A percentile compares a stretch with the other conserved stretches of the same genome.
These are phyloP conservation scores for Xylariales sp. DNA, from an alignment of 2,329 filamentous ascomycete genomes.

Conservation along the genomic window DNA sequence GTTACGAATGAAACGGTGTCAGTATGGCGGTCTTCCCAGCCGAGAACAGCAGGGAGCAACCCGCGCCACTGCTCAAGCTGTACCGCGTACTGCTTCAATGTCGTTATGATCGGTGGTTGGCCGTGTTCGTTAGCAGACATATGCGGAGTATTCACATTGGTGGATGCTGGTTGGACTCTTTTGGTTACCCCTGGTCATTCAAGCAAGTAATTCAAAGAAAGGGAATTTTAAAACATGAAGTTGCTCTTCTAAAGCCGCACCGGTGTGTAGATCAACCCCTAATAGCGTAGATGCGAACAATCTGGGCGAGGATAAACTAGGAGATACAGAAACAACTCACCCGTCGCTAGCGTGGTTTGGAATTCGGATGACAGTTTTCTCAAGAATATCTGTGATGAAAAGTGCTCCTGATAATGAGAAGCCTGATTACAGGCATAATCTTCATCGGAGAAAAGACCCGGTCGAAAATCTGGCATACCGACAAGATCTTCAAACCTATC, in stretches of 20 bases:
- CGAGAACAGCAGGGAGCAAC: constrained; percentile 47
- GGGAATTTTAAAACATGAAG: too few relatives aligned
- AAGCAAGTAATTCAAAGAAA: too few relatives aligned
- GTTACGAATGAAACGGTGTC: not conserved
- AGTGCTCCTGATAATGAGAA: constrained; percentile 54
- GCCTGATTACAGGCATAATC: constrained; percentile 44
- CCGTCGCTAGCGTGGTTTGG: constrained; percentile 45
- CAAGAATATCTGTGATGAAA: constrained; percentile 55
- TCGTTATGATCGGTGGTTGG: constrained; percentile 20
- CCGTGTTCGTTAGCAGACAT: not conserved
- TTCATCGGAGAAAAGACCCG: constrained; percentile 37
- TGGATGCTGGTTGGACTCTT: not conserved
- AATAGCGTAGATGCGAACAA: not conserved
- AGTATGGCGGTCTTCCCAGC: constrained; percentile 46
- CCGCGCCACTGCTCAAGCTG: constrained; percentile 56
- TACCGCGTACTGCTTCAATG: constrained; percentile 45
- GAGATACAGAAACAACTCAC: constrained; percentile 24
- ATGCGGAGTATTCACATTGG: not conserved
- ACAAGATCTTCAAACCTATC: constrained; percentile 48
- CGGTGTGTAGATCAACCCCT: too few relatives aligned
- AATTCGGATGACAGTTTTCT: constrained; percentile 48
- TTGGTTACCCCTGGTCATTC: too few relatives aligned
- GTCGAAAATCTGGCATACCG: constrained; percentile 48
- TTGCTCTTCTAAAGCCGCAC: too few relatives aligned
- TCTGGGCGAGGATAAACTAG: not conserved